These are phyloP conservation scores for Tulasnella sp. DNA, from an alignment of 768 basidiomycete species.

Conservation along the genomic window DNA sequence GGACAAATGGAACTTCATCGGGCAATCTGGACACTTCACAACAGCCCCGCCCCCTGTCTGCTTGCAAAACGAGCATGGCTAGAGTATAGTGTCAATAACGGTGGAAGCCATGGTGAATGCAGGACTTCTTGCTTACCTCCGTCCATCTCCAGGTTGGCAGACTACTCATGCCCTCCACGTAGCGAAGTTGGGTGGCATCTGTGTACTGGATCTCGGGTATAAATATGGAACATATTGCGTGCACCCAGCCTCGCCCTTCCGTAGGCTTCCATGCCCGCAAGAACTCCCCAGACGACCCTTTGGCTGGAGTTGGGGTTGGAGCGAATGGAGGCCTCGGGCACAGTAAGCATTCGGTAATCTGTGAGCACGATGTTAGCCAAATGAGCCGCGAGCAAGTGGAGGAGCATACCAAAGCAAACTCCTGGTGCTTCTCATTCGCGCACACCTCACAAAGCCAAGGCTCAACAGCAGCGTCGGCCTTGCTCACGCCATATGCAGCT, in stretches of 20 bases:
- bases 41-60: slow-evolving; percentile 65
- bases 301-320: slow-evolving; percentile 4
- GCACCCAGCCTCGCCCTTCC: slow-evolving; percentile 90
- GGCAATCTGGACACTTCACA: slow-evolving; percentile 78
- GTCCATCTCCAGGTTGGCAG: slow-evolving; percentile 23
- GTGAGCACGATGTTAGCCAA: slow-evolving; percentile 8
- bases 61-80: slow-evolving; percentile 76
- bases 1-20: slow-evolving; percentile 73
- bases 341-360: slow-evolving; percentile 82
- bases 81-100: slow-evolving; percentile 4
- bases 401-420: slow-evolving; percentile 67
- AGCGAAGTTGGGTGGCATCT: slow-evolving; percentile 63
- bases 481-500: slow-evolving; percentile 67
- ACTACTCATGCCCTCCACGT: slow-evolving; percentile 80
- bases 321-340: slow-evolving; percentile 54
- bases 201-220: slow-evolving; percentile 79
- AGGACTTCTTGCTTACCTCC: slow-evolving; percentile 41
- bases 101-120: not conserved
- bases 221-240: slow-evolving; percentile 85
- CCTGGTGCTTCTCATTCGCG: slow-evolving; percentile 72
- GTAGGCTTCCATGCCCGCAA: slow-evolving; percentile 82
- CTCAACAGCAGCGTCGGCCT: slow-evolving; percentile 49
- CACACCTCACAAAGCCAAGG: slow-evolving; percentile 87
- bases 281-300: slow-evolving; percentile 38
- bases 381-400: slow-evolving; percentile 18